phyloP scores from a whole-genome alignment of 495 filamentous ascomycete species.

The Neurospora sublineolata region DNA sequence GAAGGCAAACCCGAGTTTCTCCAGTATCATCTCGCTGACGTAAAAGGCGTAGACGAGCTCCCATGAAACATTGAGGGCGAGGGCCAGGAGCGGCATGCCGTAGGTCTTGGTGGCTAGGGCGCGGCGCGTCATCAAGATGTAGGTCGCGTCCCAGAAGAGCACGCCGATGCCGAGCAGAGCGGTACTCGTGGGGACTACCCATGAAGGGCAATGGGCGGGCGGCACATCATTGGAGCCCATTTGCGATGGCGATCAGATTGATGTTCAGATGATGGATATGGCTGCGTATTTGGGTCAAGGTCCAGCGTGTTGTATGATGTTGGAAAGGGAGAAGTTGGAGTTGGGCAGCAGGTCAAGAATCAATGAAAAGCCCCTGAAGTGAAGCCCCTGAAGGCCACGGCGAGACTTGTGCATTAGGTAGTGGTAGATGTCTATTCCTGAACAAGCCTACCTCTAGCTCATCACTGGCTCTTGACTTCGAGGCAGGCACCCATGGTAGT shows the following conservation, averaged over 20 bases:
- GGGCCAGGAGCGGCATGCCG: constrained; percentile 34
- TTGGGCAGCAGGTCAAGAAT: neutral
- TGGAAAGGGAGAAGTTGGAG: neutral
- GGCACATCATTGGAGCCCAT: constrained; percentile 33
- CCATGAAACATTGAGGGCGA: constrained; percentile 35
- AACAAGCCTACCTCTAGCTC: neutral
- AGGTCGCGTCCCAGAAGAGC: constrained; percentile 29
- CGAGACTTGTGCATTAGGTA: neutral
- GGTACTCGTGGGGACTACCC: constrained; percentile 24
- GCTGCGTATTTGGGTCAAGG: no score
- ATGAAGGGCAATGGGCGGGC: constrained; percentile 24
- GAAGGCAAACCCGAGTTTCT: constrained; percentile 27
- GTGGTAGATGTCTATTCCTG: neutral
- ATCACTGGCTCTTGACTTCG: neutral
- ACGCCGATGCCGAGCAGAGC: constrained; percentile 28
- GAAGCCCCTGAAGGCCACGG: neutral
- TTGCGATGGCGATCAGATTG: neutral
- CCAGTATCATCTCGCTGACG: constrained; percentile 26
- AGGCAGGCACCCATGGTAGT: neutral
- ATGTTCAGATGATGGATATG: neutral
- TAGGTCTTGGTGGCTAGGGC: constrained; percentile 29
- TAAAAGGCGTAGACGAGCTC: constrained; percentile 30
- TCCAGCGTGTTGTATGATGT: neutral
- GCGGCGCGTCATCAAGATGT: constrained; percentile 30
- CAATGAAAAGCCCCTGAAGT: neutral